A percentile compares a stretch with the other conserved stretches of the same genome.
Evolutionary conservation across 148 eudicot species (phyloP).

Genomic region (Spergularia bocconei): DNA sequence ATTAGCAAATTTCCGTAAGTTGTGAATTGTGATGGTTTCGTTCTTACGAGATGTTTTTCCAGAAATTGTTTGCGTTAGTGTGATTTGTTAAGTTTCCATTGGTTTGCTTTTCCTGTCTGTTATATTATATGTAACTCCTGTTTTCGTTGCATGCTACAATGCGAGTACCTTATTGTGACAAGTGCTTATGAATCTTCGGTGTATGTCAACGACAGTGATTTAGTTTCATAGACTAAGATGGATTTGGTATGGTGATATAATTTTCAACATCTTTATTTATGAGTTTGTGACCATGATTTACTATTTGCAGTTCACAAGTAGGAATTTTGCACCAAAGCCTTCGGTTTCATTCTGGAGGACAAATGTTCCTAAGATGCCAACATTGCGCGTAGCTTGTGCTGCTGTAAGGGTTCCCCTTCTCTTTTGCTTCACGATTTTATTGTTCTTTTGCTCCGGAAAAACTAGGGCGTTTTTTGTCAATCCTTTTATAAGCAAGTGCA

Average conservation of each 20-base stretch:
- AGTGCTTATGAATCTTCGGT: too few relatives aligned
- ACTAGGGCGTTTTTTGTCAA: background rate
- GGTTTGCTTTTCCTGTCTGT: background rate
- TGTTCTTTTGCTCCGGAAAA: background rate
- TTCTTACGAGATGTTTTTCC: background rate
- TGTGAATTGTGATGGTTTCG: background rate
- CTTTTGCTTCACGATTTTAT: background rate
- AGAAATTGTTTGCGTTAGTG: too few relatives aligned
- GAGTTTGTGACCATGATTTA: background rate
- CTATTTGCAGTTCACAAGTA: slow-evolving; percentile 26
- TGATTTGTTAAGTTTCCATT: background rate
- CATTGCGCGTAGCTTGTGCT: slow-evolving; percentile 37
- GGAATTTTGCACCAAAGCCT: slow-evolving; percentile 23
- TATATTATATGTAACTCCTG: background rate
- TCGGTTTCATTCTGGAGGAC: slow-evolving; percentile 33
- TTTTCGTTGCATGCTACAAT: background rate
- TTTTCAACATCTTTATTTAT: background rate
- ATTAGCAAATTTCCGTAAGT: too few relatives aligned
- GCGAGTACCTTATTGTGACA: too few relatives aligned
- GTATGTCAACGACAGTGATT: background rate
- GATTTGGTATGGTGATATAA: background rate
- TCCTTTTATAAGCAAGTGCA: background rate
- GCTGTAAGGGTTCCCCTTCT: slow-evolving; percentile 31
- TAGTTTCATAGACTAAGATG: background rate
- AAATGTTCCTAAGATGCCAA: slow-evolving; percentile 18